Evolutionary conservation across 495 filamentous ascomycete genomes (phyloP).

Genomic region (Penicillium manginii): DNA sequence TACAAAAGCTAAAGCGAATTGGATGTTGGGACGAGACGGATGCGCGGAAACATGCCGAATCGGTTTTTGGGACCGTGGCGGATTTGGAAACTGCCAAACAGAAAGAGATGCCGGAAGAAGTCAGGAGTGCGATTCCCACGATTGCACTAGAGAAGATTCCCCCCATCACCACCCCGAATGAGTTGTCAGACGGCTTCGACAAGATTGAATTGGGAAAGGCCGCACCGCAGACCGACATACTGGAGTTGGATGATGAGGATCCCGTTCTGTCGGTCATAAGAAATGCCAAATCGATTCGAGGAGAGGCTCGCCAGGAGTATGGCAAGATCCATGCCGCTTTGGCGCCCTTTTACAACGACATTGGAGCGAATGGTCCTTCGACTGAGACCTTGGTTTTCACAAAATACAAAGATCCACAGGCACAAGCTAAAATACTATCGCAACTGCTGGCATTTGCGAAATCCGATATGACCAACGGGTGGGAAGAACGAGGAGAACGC

Average conservation of each 20-base stretch:
- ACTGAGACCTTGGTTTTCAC: constrained; percentile 83
- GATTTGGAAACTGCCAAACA: constrained; percentile 59
- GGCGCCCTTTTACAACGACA: constrained; percentile 85
- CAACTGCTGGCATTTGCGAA: constrained; percentile 77
- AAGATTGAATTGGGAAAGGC: constrained; percentile 56
- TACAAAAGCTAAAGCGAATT: constrained; percentile 79
- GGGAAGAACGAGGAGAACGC: constrained; percentile 67
- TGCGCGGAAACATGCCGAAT: constrained; percentile 77
- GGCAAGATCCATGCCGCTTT: constrained; percentile 87
- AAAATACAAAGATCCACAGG: constrained; percentile 81
- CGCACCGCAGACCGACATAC: constrained; percentile 16
- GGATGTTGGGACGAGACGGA: constrained; percentile 92
- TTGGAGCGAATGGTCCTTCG: constrained; percentile 71
- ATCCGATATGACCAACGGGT: constrained; percentile 79
- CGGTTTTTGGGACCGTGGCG: constrained; percentile 66
- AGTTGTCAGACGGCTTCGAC: constrained; percentile 68
- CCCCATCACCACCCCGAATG: constrained; percentile 27
- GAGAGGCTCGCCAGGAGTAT: constrained; percentile 86
- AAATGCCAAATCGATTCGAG: constrained; percentile 75
- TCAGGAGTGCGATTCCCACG: constrained; percentile 17
- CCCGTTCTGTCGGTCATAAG: constrained; percentile 68
- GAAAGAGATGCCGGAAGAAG: constrained; percentile 45
- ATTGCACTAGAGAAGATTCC: constrained; percentile 19
- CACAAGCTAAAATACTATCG: constrained; percentile 85
- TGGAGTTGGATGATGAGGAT: constrained; percentile 31